Base-by-base conservation (phyloP, 768 basidiomycete genomes). In the Hericium rajendrae region DNA sequence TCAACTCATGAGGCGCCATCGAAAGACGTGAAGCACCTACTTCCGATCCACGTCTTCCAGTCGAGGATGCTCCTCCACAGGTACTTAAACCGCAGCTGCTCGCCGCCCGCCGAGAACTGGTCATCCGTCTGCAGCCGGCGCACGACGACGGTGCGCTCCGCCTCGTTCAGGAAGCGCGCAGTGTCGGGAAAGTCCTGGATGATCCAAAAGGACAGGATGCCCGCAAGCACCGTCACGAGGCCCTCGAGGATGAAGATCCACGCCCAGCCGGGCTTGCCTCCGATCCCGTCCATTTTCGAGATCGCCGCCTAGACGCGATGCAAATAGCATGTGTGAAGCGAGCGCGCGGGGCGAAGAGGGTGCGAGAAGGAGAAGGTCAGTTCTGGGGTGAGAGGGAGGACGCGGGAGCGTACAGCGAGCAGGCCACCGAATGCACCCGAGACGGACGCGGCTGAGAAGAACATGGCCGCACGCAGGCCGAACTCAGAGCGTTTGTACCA, bases 181-280 rank as follows among this genome's bases (percentile, higher is more conserved):
- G 82, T 86, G 63, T 91, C 86, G 3, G 89, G 88, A 70, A 91
- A 91, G 66, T 91, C 89, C 63, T 88, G 83, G 58, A 91, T 81
- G 65, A 91, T 81, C 77, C 79, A 91, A 72, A 83, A 90, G 1
- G 86, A 88, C 10, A 74, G 67, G 22, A 68, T 66, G 9, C 84
- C 86, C 5, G 84, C 85, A n/a, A 88, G 15, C 24, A 89, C 74
- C 1, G 88, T 89, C 13, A 71, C 72, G 38, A 89, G 70, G 18
- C 87, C 88, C 65, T 88, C 84, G 12, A 88, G 59, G 56, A 88
- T 86, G 78, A 89, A 86, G 65, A 88, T 86, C 86, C 85, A 88
- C 22, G 85, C 74, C 77, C 78, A 78, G 4, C 68, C 84, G 13
- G 84, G 75, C 64, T 83, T 86, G 10, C 84, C 83, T 6, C 80